Evolutionary conservation across 202 grass and related monocot genomes (phyloP), one percentile per base, ranked within the genome.

Genomic region (Alloteropsis angusta): DNA sequence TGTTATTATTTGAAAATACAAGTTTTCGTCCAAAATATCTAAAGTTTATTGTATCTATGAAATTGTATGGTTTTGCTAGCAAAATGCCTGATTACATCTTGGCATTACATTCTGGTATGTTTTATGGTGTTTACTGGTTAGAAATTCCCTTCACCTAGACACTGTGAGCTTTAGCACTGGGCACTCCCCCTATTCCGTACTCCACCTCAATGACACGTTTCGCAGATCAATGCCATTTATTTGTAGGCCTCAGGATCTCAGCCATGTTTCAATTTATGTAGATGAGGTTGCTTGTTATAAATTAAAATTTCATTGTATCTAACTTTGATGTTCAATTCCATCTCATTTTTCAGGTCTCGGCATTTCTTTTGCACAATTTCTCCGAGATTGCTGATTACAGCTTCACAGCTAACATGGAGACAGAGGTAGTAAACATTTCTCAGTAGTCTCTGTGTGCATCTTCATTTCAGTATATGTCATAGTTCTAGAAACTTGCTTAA

Each of bases 391-490:
- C 86, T 30, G 86, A 99, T 87, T 89, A 85, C 71, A 89, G 88
- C 68, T 99, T 99, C 84, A 99, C 92, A 63, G 96, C 96, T 84
- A 85, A 86, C 87, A 88, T 99, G 96, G 96, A 99, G 79, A 95
- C 84, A 70, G 90, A 99, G 96, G 96, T 99, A 87, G 21, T 84
- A 53, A 52, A 79, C 60, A 82, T 39, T 86, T 85, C 72, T 68
- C 43, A 80, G 4, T 71, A 22, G 30, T 19, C 58, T 54, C 7
- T 56, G 43, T 67, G 39, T 38, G 30, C 63, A 58, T 77, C 64
- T 69, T 83, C 19, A 32, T 81, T 34, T 55, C 4, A 68, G 32
- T 78, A 84, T 65, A 36, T 68, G 45, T 35, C n/a, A 7, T 36
- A 21, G 42, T 41, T 85, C 39, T 34, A 55, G 64, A 88, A 83